A percentile compares a stretch with the other conserved stretches of the same genome.
phyloP scores from a whole-genome alignment of 495 filamentous ascomycete genomes.

The Lepidopterella palustris region DNA sequence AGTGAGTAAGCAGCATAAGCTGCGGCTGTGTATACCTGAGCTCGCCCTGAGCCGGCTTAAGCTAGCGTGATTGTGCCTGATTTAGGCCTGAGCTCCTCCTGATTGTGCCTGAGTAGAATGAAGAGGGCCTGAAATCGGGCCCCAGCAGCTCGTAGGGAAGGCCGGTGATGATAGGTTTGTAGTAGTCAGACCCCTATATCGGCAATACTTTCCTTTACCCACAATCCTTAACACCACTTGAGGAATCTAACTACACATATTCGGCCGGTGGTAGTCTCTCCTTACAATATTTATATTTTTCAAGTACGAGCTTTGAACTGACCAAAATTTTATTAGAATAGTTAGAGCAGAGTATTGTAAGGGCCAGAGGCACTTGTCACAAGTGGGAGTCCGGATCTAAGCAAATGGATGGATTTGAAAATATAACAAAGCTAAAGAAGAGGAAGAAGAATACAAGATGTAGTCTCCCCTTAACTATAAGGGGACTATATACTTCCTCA shows the following conservation, averaged over 20 bases:
- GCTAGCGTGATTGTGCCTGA: constrained; percentile 27
- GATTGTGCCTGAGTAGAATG: constrained; percentile 25
- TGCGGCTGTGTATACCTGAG: constrained; percentile 29
- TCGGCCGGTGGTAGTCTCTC: too few relatives aligned
- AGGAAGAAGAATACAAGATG: too few relatives aligned
- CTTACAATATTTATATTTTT: constrained; percentile 14
- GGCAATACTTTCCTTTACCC: constrained; percentile 22
- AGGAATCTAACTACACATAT: too few relatives aligned
- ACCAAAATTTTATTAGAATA: background rate
- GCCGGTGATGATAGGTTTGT: constrained; percentile 17
- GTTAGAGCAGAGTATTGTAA: constrained; percentile 9
- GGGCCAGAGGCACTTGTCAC: too few relatives aligned
- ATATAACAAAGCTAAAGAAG: too few relatives aligned
- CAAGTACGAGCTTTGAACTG: constrained; percentile 2
- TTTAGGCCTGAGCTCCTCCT: constrained; percentile 19
- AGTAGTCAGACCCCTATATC: constrained; percentile 13
- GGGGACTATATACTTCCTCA: too few relatives aligned
- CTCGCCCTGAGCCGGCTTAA: constrained; percentile 25
- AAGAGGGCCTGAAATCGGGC: constrained; percentile 23
- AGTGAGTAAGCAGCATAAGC: constrained; percentile 27
- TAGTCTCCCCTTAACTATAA: too few relatives aligned
- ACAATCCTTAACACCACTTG: constrained; percentile 8
- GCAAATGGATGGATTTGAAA: too few relatives aligned
- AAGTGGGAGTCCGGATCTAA: too few relatives aligned
- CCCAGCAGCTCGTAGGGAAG: constrained; percentile 14